phyloP scores from a whole-genome alignment of 495 filamentous ascomycete genomes.

The Aspergillus homomorphus region DNA sequence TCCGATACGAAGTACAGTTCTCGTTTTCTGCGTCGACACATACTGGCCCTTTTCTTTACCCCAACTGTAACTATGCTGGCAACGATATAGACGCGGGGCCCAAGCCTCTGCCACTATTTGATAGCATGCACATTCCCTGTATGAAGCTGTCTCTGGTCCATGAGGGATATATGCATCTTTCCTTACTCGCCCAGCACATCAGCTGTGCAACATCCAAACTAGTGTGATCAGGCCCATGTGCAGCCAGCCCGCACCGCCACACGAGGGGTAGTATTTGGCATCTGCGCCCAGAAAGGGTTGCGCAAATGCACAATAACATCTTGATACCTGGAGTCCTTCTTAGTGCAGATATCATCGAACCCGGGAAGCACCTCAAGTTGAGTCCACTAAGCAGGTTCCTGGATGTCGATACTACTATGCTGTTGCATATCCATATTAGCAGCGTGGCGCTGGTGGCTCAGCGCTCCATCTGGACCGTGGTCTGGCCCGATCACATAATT shows the following conservation, averaged over 20 bases:
- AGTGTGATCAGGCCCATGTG: background rate
- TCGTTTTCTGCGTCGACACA: conserved; percentile 5
- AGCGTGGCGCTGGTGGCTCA: conserved; percentile 3
- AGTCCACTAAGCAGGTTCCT: too few relatives aligned
- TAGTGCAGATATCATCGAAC: background rate
- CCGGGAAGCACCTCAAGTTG: background rate
- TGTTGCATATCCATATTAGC: background rate
- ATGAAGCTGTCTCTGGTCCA: too few relatives aligned
- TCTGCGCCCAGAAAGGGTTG: background rate
- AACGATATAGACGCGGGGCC: background rate
- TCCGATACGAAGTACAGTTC: conserved; percentile 6
- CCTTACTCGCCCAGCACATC: background rate
- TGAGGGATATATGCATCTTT: conserved; percentile 5
- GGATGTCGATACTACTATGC: background rate
- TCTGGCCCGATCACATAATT: conserved; percentile 1
- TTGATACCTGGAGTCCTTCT: too few relatives aligned
- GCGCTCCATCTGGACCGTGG: background rate
- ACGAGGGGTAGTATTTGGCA: conserved; percentile 7
- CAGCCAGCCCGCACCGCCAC: conserved; percentile 7
- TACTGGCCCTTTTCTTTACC: too few relatives aligned
- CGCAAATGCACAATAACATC: background rate
- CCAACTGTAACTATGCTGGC: too few relatives aligned
- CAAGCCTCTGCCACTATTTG: background rate
- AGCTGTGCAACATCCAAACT: background rate
- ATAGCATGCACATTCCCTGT: too few relatives aligned